Evolutionary conservation across 2,329 filamentous ascomycete genomes (phyloP), one percentile per base, ranked within the genome.

Genomic region (Didymellaceae sp.): DNA sequence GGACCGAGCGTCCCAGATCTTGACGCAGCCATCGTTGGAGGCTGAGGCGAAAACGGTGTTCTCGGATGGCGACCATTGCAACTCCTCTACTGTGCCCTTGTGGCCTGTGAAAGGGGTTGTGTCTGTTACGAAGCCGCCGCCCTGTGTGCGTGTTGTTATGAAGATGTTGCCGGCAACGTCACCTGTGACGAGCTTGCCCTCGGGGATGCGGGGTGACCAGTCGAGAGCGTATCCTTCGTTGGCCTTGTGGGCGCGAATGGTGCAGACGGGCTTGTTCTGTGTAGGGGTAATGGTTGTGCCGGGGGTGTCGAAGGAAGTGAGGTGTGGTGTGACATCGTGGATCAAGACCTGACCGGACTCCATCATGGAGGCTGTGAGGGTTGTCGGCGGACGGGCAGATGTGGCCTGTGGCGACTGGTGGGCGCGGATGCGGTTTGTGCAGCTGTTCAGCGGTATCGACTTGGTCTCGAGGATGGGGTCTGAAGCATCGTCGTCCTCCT

Each of bases 51-150:
- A 99, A 21, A 97, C 94, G 54, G 91, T 92, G 57, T 86, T 86
- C 77, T 99, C 94, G 14, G 87, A 90, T 0, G 94, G 94, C 42
- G 90, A 96, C 94, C 94, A 99, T 75, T 97, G 93, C 20, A 99
- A 80, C 71, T 99, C 94, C 78, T 99, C 94, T 13, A 99, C 86
- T 42, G 89, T 93, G 68, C 86, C 85, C 7, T 82, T 83, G 78
- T 99, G 94, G 41, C 92, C 93, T 17, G 84, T 84, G 76, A 95
- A 96, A 1, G 93, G 80, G 33, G 89, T 84, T 10, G 84, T 89
- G 72, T 97, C 92, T 5, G 91, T 96, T 14, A 90, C 87, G 82
- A 91, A 97, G 56, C 89, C 89, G 43, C 92, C 94, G 52, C 90
- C 91, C 68, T 94, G 90, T 41, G 88, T 92, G 49, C 90, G 83